These are phyloP conservation scores for Mycena vulgaris DNA, from an alignment of 768 basidiomycete species.

Conservation along the genomic window DNA sequence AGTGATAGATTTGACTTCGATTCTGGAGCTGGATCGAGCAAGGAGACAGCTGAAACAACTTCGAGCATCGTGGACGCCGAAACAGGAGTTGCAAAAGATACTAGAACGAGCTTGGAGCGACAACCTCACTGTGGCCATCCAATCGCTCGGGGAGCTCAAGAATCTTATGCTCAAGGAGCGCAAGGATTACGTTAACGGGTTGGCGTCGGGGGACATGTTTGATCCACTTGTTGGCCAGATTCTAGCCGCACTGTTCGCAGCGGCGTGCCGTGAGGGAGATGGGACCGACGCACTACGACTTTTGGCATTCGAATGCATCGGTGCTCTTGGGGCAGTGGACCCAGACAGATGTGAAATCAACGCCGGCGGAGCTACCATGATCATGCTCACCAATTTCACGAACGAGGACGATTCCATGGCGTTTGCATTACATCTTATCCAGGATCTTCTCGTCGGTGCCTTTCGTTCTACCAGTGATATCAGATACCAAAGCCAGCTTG, in stretches of 20 bases:
- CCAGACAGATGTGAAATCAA: constrained; percentile 90
- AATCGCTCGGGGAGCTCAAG: constrained; percentile 84
- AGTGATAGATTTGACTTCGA: constrained; percentile 81
- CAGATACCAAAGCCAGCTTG: constrained; percentile 89
- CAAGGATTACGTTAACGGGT: constrained; percentile 66
- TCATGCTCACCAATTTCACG: constrained; percentile 85
- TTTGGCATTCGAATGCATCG: constrained; percentile 91
- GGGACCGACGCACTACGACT: constrained; percentile 75
- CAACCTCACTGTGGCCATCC: constrained; percentile 82
- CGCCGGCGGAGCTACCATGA: constrained; percentile 71
- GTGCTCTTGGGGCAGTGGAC: constrained; percentile 93
- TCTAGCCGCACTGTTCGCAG: constrained; percentile 74
- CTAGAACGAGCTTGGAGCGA: constrained; percentile 84
- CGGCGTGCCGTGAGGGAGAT: constrained; percentile 86
- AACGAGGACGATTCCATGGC: constrained; percentile 81
- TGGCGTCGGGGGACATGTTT: constrained; percentile 91
- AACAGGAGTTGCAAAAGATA: constrained; percentile 72
- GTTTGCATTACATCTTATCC: constrained; percentile 91
- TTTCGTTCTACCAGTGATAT: constrained; percentile 97
- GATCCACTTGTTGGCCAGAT: constrained; percentile 81
- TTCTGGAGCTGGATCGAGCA: constrained; percentile 73
- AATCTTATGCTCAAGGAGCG: constrained; percentile 69
- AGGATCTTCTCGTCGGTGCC: constrained; percentile 87
- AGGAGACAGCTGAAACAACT: constrained; percentile 58
- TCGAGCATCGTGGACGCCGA: constrained; percentile 67